Evolutionary conservation across 1,284 basidiomycete species (phyloP), one percentile per base, ranked within the genome.

Genomic region (Ustilago lituana): DNA sequence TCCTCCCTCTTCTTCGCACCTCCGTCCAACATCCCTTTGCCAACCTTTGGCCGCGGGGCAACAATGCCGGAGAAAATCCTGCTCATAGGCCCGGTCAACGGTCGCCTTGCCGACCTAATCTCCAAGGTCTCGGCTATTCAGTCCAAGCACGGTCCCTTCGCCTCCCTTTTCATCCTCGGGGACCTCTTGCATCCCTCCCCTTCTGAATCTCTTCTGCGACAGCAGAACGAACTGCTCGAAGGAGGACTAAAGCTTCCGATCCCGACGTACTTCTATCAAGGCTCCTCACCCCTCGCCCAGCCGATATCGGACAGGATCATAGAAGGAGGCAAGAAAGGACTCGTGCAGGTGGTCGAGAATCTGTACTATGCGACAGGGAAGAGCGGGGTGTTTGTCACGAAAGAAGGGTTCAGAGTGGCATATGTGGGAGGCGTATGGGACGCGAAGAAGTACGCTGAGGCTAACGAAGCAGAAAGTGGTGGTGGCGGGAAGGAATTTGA

Each of bases 71-170:
- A 55, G 4, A 70, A 57, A 47, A 94, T 93, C 72, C 86, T 98
- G 51, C 89, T 92, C 7, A 89, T 96, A 37, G 95, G 94, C 2
- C 89, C 94, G 32, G 89, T 91, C 12, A 84, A 86, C n/a, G 93
- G 93, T 12, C 87, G 88, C 0, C 88, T 97, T 72, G 83, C 84
- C 36, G 87, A 89, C 14, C 84, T 96, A 15, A 89, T 92, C 73
- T 81, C 87, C 51, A 98, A 96, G 85, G 87, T 96, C 68, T 88
- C 88, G 49, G 85, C 88, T 19, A 94, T 98, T 76, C 89, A 98
- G 84, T 85, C 88, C 56, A 98, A 97, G 82, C 91, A 98, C 83
- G 94, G 94, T 53, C 93, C 92, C 74, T 98, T 98, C 80, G 90
- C 93, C 75, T 87, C 93, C 32, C 88, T 91, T 17, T 86, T 98